phyloP scores from a whole-genome alignment of 257 asterid species.

The Craterostigma plantagineum region DNA sequence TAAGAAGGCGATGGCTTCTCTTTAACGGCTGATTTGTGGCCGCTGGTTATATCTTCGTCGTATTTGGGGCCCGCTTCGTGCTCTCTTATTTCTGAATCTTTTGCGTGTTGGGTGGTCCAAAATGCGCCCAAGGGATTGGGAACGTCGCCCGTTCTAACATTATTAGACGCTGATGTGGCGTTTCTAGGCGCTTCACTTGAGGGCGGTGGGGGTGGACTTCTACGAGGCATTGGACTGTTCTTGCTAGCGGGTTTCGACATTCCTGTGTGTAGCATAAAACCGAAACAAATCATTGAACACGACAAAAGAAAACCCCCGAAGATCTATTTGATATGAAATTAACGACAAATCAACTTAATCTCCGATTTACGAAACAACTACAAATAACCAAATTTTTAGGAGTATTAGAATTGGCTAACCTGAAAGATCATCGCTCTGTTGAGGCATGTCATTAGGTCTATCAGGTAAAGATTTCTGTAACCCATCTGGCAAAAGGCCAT shows the following conservation, averaged over 20 bases:
- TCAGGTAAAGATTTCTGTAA: conserved; percentile 78
- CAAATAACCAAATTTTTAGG: no score
- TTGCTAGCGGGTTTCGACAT: conserved; percentile 44
- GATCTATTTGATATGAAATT: no score
- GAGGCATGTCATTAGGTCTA: conserved; percentile 54
- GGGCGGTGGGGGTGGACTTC: conserved; percentile 88
- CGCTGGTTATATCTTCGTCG: conserved; percentile 28
- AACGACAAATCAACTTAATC: no score
- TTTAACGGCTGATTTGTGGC: conserved; percentile 17
- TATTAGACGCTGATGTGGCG: conserved; percentile 24
- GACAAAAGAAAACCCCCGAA: background rate
- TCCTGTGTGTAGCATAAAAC: conserved; percentile 28
- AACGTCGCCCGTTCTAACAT: conserved; percentile 28
- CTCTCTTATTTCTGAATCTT: no score
- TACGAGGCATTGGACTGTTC: conserved; percentile 68
- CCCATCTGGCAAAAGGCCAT: conserved; percentile 60
- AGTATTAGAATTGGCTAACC: conserved; percentile 24
- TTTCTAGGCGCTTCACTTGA: conserved; percentile 36
- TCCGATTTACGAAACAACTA: no score
- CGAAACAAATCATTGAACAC: background rate
- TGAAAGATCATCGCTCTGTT: conserved; percentile 35
- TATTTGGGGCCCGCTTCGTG: no score
- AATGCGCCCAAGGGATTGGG: conserved; percentile 63
- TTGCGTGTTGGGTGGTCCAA: conserved; percentile 81
- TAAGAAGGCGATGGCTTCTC: conserved; percentile 20